phyloP scores from a whole-genome alignment of 768 basidiomycete genomes.

The Hemileccinum rubropunctum region DNA sequence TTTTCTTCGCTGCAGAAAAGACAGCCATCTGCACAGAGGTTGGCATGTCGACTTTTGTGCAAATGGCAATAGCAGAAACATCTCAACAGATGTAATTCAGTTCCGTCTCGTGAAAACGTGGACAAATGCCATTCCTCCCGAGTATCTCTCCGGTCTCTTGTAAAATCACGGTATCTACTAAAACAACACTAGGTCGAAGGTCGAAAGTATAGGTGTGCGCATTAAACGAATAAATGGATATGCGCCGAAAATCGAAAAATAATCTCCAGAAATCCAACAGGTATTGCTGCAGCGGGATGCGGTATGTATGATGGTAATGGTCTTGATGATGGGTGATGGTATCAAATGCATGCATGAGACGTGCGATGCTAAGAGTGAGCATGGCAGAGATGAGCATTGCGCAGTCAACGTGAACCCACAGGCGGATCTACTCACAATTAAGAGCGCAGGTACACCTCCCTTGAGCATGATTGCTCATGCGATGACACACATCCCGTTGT shows the following conservation, averaged over 20 bases:
- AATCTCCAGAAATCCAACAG: slow-evolving; percentile 1
- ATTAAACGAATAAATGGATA: slow-evolving; percentile 13
- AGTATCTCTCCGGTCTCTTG: neutral
- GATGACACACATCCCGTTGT: slow-evolving; percentile 16
- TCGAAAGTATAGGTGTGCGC: slow-evolving; percentile 21
- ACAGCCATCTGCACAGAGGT: too few species aligned
- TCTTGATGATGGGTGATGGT: slow-evolving; percentile 6
- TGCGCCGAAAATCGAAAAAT: slow-evolving; percentile 11
- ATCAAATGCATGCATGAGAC: slow-evolving; percentile 2
- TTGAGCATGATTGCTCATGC: slow-evolving; percentile 8
- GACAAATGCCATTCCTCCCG: slow-evolving; percentile 3
- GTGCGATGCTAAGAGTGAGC: slow-evolving; percentile 6
- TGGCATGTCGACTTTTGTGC: too few species aligned
- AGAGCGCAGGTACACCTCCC: neutral
- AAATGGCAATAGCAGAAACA: neutral
- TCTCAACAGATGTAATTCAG: neutral
- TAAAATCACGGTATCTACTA: slow-evolving; percentile 10
- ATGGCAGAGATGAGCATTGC: slow-evolving; percentile 6
- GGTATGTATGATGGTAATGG: slow-evolving; percentile 5
- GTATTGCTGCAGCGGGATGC: slow-evolving; percentile 4
- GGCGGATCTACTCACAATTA: slow-evolving; percentile 18
- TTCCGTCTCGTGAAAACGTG: neutral
- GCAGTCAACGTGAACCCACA: neutral
- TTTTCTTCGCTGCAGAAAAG: too few species aligned
- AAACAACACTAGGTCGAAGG: slow-evolving; percentile 22